Conservation (phyloP, 805 yeast species). For the Candida oleophila region DNA sequence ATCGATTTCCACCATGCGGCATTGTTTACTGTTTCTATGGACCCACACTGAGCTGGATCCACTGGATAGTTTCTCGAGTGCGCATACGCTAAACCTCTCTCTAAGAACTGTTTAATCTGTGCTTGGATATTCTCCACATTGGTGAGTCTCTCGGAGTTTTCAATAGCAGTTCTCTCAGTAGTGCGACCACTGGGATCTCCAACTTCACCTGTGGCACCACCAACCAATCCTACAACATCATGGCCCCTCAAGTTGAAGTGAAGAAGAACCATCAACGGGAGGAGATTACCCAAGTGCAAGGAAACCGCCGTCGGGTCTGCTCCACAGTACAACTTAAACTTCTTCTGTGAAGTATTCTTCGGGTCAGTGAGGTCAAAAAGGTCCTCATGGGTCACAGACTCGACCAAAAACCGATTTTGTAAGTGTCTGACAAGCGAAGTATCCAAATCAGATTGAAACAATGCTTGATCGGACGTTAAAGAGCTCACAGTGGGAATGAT, state of each 20-base stretch:
- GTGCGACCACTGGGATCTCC: conserved; percentile 96
- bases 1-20: conserved; percentile 83
- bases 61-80: conserved; percentile 42
- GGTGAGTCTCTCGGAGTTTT: conserved; percentile 44
- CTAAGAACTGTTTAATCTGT: conserved; percentile 65
- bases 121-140: conserved; percentile 59
- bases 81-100: conserved; percentile 63
- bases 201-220: conserved; percentile 93
- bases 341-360: conserved; percentile 17
- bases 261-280: conserved; percentile 81
- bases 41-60: conserved; percentile 27
- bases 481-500: conserved; percentile 36
- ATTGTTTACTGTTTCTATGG: conserved; percentile 56
- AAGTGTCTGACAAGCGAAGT: conserved; percentile 36
- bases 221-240: conserved; percentile 77
- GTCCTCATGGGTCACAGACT: conserved; percentile 37
- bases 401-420: conserved; percentile 36
- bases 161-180: conserved; percentile 68
- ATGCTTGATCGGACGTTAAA: conserved; percentile 18
- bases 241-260: conserved; percentile 88
- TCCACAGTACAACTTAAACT: conserved; percentile 77
- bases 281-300: conserved; percentile 83
- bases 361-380: conserved; percentile 31
- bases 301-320: conserved; percentile 95
- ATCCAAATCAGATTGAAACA: conserved; percentile 20